Conservation (phyloP, 2,329 filamentous ascomycete species). For the Talaromyces islandicus region DNA sequence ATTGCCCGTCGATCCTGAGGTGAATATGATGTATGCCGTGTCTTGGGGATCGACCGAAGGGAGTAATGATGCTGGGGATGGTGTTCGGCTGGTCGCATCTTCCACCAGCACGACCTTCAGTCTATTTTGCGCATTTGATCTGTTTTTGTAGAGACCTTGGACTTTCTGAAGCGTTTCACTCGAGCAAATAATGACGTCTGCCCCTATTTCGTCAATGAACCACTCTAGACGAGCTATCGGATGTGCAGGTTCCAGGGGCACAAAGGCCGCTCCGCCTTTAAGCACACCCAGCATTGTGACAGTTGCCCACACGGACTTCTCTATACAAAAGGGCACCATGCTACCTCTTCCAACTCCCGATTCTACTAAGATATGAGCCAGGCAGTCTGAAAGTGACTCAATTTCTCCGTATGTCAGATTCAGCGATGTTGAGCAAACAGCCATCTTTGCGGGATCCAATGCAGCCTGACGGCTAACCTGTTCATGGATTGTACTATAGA, state of each 20-base stretch:
- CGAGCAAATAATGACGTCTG: background rate
- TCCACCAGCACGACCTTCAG: background rate
- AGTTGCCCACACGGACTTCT: background rate
- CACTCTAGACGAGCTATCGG: background rate
- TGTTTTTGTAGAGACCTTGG: background rate
- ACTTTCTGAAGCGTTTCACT: background rate
- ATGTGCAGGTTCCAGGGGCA: slow-evolving; percentile 25
- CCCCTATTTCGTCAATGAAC: background rate
- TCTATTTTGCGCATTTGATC: background rate
- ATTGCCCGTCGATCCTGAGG: slow-evolving; percentile 44
- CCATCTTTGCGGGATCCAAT: background rate
- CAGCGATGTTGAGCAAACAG: background rate
- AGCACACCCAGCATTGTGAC: slow-evolving; percentile 22
- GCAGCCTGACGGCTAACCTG: background rate
- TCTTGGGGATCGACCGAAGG: background rate
- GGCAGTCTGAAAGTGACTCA: background rate
- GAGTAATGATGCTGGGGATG: background rate
- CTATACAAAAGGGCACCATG: background rate
- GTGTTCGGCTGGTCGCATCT: background rate
- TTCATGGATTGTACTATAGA: background rate
- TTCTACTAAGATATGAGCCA: background rate
- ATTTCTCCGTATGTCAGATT: background rate
- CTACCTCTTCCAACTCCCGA: background rate
- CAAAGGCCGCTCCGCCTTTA: slow-evolving; percentile 25
- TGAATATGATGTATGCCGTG: slow-evolving; percentile 47